Percentiles rank a stretch among this genome's conserved stretches.
These are phyloP conservation scores for Taphrina wiesneri DNA, from an alignment of 1,139 yeast species.

Conservation along the genomic window DNA sequence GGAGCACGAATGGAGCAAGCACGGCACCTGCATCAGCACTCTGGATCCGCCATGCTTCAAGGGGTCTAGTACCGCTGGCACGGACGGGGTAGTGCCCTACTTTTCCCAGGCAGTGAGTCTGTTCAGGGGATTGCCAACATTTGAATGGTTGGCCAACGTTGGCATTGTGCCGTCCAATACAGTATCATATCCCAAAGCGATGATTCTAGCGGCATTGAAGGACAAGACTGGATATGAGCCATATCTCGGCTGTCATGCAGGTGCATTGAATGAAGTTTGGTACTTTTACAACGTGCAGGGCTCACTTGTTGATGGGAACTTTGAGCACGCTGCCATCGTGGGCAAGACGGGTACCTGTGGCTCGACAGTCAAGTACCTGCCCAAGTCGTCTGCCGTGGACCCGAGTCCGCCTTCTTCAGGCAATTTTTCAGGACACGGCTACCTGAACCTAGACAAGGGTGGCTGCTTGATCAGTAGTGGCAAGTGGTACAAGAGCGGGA, in stretches of 20 bases:
- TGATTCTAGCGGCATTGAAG: slow-evolving; percentile 65
- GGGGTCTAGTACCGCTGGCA: slow-evolving; percentile 47
- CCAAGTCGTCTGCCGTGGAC: slow-evolving; percentile 52
- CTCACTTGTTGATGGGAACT: slow-evolving; percentile 65
- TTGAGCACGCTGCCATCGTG: slow-evolving; percentile 64
- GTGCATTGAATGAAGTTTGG: slow-evolving; percentile 84
- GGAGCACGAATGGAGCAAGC: slow-evolving; percentile 94
- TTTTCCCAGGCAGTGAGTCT: slow-evolving; percentile 65
- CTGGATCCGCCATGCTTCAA: slow-evolving; percentile 69
- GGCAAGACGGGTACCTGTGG: slow-evolving; percentile 63
- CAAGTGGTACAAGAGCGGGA: slow-evolving; percentile 76
- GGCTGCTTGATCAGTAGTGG: slow-evolving; percentile 89
- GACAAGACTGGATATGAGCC: slow-evolving; percentile 62
- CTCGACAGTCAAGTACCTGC: slow-evolving; percentile 63
- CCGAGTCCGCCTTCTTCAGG: slow-evolving; percentile 33
- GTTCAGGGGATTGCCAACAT: slow-evolving; percentile 69
- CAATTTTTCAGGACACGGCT: slow-evolving; percentile 47
- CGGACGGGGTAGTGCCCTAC: slow-evolving; percentile 74
- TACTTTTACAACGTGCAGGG: slow-evolving; percentile 72
- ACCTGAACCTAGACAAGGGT: slow-evolving; percentile 56
- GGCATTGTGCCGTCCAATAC: slow-evolving; percentile 69
- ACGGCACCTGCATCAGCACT: slow-evolving; percentile 75
- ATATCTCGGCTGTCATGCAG: slow-evolving; percentile 68
- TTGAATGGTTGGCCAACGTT: slow-evolving; percentile 61
- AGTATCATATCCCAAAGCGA: slow-evolving; percentile 62